A percentile compares a stretch with the other conserved stretches of the same genome.
phyloP scores from a whole-genome alignment of 1,284 basidiomycete genomes.

The Leucoagaricus sp. region DNA sequence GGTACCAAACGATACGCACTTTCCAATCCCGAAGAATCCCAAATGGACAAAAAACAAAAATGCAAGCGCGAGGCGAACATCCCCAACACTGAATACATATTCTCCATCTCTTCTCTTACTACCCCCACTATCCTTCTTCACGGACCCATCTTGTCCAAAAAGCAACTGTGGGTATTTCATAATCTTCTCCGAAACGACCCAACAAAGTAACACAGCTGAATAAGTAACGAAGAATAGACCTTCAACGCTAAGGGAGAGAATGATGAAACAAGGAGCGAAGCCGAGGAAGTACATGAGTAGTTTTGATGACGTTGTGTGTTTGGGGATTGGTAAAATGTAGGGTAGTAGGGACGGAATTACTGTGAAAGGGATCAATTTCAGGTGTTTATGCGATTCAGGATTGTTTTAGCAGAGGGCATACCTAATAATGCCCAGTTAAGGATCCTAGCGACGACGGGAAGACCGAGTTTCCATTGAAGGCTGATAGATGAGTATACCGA shows the following conservation, averaged over 20 bases:
- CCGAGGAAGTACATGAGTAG: slow-evolving; percentile 67
- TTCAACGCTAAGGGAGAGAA: slow-evolving; percentile 84
- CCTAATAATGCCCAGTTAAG: slow-evolving; percentile 71
- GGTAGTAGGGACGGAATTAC: slow-evolving; percentile 54
- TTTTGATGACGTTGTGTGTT: slow-evolving; percentile 44
- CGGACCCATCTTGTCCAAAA: background rate
- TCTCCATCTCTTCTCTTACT: background rate
- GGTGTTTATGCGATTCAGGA: background rate
- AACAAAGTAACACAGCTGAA: slow-evolving; percentile 61
- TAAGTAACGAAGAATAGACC: slow-evolving; percentile 80
- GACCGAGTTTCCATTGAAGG: slow-evolving; percentile 66
- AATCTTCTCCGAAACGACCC: slow-evolving; percentile 38
- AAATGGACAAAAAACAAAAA: slow-evolving; percentile 89
- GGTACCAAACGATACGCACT: slow-evolving; percentile 50
- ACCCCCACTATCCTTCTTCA: background rate
- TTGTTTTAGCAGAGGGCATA: slow-evolving; percentile 36
- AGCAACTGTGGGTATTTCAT: slow-evolving; percentile 1
- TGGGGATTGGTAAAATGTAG: slow-evolving; percentile 19
- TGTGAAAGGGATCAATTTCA: slow-evolving; percentile 22
- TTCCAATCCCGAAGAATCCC: slow-evolving; percentile 88
- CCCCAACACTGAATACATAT: slow-evolving; percentile 59
- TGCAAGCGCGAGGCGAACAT: slow-evolving; percentile 77
- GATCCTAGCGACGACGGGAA: slow-evolving; percentile 65
- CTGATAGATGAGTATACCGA: slow-evolving; percentile 8
- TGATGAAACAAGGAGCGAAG: slow-evolving; percentile 77